A percentile compares a stretch with the other conserved stretches of the same genome.
phyloP scores from a whole-genome alignment of 2,329 filamentous ascomycete genomes.

The Alternaria sp. region DNA sequence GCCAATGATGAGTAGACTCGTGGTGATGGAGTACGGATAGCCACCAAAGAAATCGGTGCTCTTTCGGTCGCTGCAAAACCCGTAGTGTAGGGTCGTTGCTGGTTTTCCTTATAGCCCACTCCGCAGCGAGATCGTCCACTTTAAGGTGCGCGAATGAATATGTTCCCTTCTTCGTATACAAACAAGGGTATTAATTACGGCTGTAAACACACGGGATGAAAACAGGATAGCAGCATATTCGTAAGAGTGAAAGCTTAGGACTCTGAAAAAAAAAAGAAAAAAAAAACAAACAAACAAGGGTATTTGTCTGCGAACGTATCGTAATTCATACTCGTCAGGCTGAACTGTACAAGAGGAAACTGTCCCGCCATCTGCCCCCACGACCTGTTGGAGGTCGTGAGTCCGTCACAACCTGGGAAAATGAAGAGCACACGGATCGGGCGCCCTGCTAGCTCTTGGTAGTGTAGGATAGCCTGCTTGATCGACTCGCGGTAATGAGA shows the following conservation, averaged over 20 bases:
- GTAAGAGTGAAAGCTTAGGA: no score
- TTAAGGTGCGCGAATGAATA: not conserved
- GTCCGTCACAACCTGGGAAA: not conserved
- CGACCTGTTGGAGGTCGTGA: not conserved
- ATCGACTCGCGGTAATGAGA: not conserved
- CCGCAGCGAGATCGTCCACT: not conserved
- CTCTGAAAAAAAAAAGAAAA: no score
- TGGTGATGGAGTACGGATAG: not conserved
- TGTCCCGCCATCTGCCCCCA: not conserved
- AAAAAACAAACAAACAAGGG: not conserved
- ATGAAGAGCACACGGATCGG: not conserved
- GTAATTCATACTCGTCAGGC: not conserved
- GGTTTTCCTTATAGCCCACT: not conserved
- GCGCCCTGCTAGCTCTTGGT: not conserved
- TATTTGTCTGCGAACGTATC: not conserved
- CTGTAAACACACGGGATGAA: no score
- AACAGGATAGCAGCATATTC: no score
- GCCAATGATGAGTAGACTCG: not conserved
- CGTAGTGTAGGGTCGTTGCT: not conserved
- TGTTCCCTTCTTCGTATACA: not conserved
- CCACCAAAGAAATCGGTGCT: not conserved
- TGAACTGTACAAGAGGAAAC: not conserved
- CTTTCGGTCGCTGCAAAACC: not conserved
- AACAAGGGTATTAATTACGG: not conserved
- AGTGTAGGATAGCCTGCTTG: not conserved